Evolutionary conservation across 2,329 filamentous ascomycete species (phyloP), one percentile per base, ranked within the genome.

Genomic region (Fusarium praegraminearum): DNA sequence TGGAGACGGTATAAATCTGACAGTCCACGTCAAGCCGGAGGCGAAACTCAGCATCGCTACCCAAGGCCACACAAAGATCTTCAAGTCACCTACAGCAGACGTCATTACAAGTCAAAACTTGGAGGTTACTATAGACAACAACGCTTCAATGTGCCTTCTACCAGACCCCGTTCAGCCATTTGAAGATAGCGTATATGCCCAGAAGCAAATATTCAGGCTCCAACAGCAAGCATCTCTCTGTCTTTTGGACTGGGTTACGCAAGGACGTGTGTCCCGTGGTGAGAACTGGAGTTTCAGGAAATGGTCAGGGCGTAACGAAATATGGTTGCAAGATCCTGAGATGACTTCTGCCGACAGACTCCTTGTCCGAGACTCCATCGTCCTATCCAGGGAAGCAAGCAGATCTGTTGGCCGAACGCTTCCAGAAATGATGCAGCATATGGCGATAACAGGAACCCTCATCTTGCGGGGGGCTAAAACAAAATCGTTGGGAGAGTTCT

Each of bases 111-210:
- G 84, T 22, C 90, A 92, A 78, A 82, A 77, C 1, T 78, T 92
- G 62, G 77, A 81, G 15, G 84, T 87, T 33, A 78, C 78, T 5
- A 80, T 92, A 54, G 80, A 83, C 26, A 73, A 82, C 16, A 82
- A 79, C 24, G 87, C 83, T 9, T 86, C 84, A 1, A 81, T 91
- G 16, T 91, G 90, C 74, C 83, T 91, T 65, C 86, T 98, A 13
- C 96, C 96, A 1, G 96, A 99, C 77, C 96, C 96, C 1, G 92
- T 97, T 5, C 95, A 98, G 77, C 96, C 96, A 0, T 98, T 97
- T 78, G 90, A 89, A 65, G 87, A 88, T 67, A 97, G 93, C 75
- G 88, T 91, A 44, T 98, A 97, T 79, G 88, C 91, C 73, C 96
- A 98, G 80, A 86, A 83, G 18, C 96, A 98, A 79, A 86, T 89